Evolutionary conservation across 768 basidiomycete genomes (phyloP).

Genomic region (Mycena filopes): DNA sequence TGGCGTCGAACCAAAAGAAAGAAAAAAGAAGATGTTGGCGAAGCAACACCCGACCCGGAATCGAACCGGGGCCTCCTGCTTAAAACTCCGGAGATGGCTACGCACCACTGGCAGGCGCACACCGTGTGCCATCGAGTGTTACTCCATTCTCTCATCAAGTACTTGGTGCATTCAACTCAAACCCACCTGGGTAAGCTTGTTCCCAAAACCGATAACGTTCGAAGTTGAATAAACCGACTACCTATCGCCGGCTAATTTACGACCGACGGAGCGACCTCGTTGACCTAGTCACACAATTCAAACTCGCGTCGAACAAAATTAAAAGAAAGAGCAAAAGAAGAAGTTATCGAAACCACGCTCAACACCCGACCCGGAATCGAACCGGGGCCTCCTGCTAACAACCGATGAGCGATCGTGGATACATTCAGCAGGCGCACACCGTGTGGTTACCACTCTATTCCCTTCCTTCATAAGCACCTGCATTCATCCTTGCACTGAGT

Average conservation of each 20-base stretch:
- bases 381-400: not conserved
- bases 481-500: not conserved
- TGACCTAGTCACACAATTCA: not conserved
- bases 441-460: too few species aligned
- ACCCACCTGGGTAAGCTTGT: too few species aligned
- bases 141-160: too few species aligned
- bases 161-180: too few species aligned
- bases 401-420: not conserved
- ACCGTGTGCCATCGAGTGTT: not conserved
- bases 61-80: not conserved
- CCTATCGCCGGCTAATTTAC: too few species aligned
- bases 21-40: not conserved
- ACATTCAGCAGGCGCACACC: too few species aligned
- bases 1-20: not conserved
- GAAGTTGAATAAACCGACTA: too few species aligned
- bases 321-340: not conserved
- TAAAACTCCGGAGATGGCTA: not conserved
- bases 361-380: constrained; percentile 8
- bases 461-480: not conserved
- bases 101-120: not conserved
- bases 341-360: not conserved
- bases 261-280: too few species aligned
- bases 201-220: too few species aligned
- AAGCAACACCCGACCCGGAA: constrained; percentile 4
- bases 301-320: not conserved